Evolutionary conservation across 495 filamentous ascomycete genomes (phyloP), one percentile per base, ranked within the genome.

Genomic region (Lasiosphaeris hirsuta): DNA sequence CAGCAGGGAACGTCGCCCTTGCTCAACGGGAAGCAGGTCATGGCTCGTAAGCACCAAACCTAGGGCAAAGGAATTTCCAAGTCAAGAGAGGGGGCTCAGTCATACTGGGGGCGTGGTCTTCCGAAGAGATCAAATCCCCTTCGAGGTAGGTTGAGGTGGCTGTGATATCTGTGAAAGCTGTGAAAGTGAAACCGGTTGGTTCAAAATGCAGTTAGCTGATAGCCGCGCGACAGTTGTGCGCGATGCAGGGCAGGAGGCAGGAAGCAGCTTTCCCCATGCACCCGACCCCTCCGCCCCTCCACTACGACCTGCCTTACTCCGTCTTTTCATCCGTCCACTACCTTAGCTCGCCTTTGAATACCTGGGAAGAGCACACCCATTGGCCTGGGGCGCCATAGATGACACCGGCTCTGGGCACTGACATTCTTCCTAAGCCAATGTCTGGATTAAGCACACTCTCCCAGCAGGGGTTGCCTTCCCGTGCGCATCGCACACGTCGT

Each of bases 151-250:
- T 51, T 33, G 15, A 13, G 49, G 49, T 14, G 15, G 15, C 18
- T 45, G 43, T 45, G 34, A 19, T 44, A 15, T 19, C 36, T 30
- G 53, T 14, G 10, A 15, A 23, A 35, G 53, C 42, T 36, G 35
- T 45, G 34, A 55, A 47, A 15, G 46, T 58, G 54, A 62, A 54
- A 62, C 59, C 33, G 30, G 60, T 54, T 58, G 55, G 53, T 18
- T 38, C 46, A 41, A 47, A 46, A 37, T 37, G 42, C 42, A 19
- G 56, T 42, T 40, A n/a, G 9, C 17, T 15, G 56, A 43, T 43
- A 50, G 39, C 60, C 52, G 51, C 60, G 49, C 51, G 15, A n/a
- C 14, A 39, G 23, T 36, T 54, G 17, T 36, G 39, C 51, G 39
- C 41, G 42, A 55, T 46, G 53, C 53, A 33, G 15, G 47, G 34